These are phyloP conservation scores for Cylindrotheca closterium DNA, from an alignment of 108 stramenopile genomes.

Conservation along the genomic window DNA sequence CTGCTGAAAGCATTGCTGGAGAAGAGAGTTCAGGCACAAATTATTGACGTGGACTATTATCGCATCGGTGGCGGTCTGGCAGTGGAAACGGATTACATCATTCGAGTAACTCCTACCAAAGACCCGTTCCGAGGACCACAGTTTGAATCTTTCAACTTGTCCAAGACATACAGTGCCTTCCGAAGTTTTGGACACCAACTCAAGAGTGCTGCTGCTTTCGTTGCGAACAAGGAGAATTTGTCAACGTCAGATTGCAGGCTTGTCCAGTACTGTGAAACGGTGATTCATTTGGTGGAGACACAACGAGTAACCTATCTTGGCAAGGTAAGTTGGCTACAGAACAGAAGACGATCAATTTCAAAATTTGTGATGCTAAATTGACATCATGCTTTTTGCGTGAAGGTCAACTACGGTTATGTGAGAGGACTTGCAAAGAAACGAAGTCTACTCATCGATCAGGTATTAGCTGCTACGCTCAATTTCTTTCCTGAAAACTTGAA, in stretches of 20 bases:
- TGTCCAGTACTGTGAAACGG: constrained; percentile 35
- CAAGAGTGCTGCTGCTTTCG: constrained; percentile 25
- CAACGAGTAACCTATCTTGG: constrained; percentile 46
- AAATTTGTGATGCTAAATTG: too few species aligned
- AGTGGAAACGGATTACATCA: constrained; percentile 60
- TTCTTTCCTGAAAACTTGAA: constrained; percentile 31
- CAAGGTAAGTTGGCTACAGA: constrained; percentile 42
- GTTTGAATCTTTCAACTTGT: constrained; percentile 39
- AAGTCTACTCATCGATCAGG: constrained; percentile 32
- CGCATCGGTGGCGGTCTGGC: constrained; percentile 51
- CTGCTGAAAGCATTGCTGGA: constrained; percentile 34
- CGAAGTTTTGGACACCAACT: constrained; percentile 44
- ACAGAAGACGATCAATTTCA: too few species aligned
- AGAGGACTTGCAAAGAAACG: constrained; percentile 51
- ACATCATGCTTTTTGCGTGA: not conserved
- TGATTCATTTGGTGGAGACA: constrained; percentile 40
- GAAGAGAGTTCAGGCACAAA: constrained; percentile 36
- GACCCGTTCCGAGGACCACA: constrained; percentile 1
- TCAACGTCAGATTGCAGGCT: constrained; percentile 17
- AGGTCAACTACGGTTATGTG: constrained; percentile 59
- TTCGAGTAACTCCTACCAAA: constrained; percentile 24
- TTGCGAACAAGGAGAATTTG: not conserved
- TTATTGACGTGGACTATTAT: constrained; percentile 50
- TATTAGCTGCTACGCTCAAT: constrained; percentile 38
- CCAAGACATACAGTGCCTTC: constrained; percentile 55